Evolutionary conservation across 2,329 filamentous ascomycete species (phyloP).

Genomic region (Phoma herbarum): DNA sequence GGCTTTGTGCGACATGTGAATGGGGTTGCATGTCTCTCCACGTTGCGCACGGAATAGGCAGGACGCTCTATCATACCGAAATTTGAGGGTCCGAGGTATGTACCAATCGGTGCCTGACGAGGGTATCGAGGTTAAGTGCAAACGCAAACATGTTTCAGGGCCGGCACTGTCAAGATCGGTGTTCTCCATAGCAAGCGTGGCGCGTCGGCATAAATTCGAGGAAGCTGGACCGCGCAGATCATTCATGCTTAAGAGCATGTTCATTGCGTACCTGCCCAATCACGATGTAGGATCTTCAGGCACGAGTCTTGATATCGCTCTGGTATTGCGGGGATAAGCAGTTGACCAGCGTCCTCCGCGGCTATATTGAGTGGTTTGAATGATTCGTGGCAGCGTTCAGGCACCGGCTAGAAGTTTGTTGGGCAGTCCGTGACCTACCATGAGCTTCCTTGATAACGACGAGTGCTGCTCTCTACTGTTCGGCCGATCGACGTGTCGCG

Average conservation of each 20-base stretch:
- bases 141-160: constrained; percentile 16
- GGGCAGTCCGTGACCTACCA: not conserved
- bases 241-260: constrained; percentile 14
- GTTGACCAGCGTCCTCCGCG: constrained; percentile 8
- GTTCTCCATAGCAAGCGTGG: constrained; percentile 1
- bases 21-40: constrained; percentile 19
- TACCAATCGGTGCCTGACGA: constrained; percentile 20
- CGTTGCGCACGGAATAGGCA: constrained; percentile 10
- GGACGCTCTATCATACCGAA: constrained; percentile 3
- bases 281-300: not conserved
- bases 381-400: constrained; percentile 1
- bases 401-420: constrained; percentile 5
- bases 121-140: constrained; percentile 13
- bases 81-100: constrained; percentile 12
- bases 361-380: constrained; percentile 1
- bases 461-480: not conserved
- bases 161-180: constrained; percentile 9
- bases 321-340: constrained; percentile 15
- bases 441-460: not conserved
- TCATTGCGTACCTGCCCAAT: constrained; percentile 13
- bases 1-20: constrained; percentile 14
- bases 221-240: constrained; percentile 16
- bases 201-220: constrained; percentile 17
- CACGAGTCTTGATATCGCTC: constrained; percentile 3
- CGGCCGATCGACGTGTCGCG: not conserved